A percentile compares a stretch with the other conserved stretches of the same genome.
These are phyloP conservation scores for Phaeosphaeriaceae sp. DNA, from an alignment of 2,329 filamentous ascomycete species.

Conservation along the genomic window DNA sequence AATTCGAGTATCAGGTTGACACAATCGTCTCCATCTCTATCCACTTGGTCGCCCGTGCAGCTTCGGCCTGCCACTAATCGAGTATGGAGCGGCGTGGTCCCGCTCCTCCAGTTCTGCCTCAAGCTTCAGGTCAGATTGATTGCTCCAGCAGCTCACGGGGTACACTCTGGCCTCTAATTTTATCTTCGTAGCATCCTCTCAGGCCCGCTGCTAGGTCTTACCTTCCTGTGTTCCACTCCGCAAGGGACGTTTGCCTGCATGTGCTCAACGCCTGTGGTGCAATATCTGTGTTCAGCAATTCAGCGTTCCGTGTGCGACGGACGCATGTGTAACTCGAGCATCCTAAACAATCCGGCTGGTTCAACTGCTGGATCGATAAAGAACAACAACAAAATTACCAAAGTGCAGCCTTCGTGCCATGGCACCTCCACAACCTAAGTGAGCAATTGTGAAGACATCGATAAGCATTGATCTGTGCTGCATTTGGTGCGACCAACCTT, in stretches of 20 bases:
- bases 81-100: background rate
- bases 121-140: background rate
- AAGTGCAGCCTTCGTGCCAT: background rate
- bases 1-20: background rate
- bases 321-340: background rate
- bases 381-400: background rate
- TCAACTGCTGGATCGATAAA: background rate
- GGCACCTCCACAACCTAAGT: background rate
- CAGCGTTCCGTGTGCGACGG: background rate
- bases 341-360: background rate
- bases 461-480: constrained; percentile 2
- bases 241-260: constrained; percentile 2
- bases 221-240: background rate
- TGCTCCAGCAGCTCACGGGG: background rate
- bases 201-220: background rate
- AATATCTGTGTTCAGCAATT: background rate
- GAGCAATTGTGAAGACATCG: background rate
- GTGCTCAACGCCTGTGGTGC: constrained; percentile 1
- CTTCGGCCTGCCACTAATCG: background rate
- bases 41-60: background rate
- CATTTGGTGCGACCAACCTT: constrained; percentile 2
- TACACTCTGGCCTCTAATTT: background rate
- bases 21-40: background rate
- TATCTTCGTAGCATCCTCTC: background rate
- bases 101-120: background rate